Conservation (phyloP, 2,329 filamentous ascomycete species). For the Magnaporthiopsis rhizophila region DNA sequence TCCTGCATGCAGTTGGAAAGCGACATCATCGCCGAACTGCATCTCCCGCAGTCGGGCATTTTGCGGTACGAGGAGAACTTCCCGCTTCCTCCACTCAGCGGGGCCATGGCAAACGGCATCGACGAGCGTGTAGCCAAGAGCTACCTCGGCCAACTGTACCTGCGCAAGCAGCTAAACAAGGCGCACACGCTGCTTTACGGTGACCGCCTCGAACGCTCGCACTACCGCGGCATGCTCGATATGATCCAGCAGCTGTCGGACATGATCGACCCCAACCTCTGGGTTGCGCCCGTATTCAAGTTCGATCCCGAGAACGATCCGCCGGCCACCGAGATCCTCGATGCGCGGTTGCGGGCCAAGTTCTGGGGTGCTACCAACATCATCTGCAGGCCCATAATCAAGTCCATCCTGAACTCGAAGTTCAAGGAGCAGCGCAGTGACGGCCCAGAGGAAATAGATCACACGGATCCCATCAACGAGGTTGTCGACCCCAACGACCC, state of each 20-base stretch:
- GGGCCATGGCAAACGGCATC: conserved; percentile 35
- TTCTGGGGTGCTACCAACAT: conserved; percentile 92
- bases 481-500: conserved; percentile 8
- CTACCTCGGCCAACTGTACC: conserved; percentile 55
- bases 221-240: background rate
- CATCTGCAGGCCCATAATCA: conserved; percentile 71
- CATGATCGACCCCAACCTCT: conserved; percentile 20
- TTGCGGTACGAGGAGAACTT: conserved; percentile 56
- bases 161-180: conserved; percentile 56
- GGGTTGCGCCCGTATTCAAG: conserved; percentile 41
- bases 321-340: conserved; percentile 68
- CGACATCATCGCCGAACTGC: conserved; percentile 85
- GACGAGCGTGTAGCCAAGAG: conserved; percentile 44
- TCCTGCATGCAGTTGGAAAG: conserved; percentile 89
- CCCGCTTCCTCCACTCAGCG: conserved; percentile 53
- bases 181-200: conserved; percentile 52
- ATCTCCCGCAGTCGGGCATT: conserved; percentile 51
- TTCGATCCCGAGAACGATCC: conserved; percentile 57
- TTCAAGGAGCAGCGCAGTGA: conserved; percentile 18
- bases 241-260: background rate
- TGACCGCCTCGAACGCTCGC: background rate
- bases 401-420: conserved; percentile 45
- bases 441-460: conserved; percentile 17
- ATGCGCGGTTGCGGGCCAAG: conserved; percentile 80
- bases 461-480: conserved; percentile 2